phyloP scores from a whole-genome alignment of 768 basidiomycete genomes.

The Auriculariales sp. region DNA sequence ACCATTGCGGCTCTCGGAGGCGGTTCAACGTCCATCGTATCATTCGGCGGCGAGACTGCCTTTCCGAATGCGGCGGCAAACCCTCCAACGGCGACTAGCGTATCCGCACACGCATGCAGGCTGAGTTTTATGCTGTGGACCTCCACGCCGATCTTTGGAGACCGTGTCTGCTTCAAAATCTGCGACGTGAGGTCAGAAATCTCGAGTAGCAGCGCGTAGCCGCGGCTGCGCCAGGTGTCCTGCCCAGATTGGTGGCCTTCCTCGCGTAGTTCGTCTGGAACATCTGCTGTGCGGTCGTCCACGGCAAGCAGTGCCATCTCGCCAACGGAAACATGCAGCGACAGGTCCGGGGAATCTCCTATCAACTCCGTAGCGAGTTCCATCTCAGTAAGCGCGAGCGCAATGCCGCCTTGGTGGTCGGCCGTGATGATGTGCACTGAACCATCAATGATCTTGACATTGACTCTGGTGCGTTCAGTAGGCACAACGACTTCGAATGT shows the following conservation, averaged over 20 bases:
- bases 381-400: constrained; percentile 47
- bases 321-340: constrained; percentile 33
- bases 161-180: constrained; percentile 15
- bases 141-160: constrained; percentile 3
- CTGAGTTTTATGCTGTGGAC: constrained; percentile 38
- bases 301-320: constrained; percentile 37
- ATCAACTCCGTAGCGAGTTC: constrained; percentile 62
- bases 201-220: constrained; percentile 58
- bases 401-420: constrained; percentile 46
- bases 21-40: constrained; percentile 5
- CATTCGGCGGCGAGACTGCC: background rate
- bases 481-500: constrained; percentile 90
- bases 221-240: constrained; percentile 49
- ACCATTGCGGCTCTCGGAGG: background rate
- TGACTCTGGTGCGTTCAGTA: constrained; percentile 64
- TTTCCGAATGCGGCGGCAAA: constrained; percentile 35
- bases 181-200: constrained; percentile 33
- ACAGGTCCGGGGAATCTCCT: constrained; percentile 44
- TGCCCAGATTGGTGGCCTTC: constrained; percentile 17
- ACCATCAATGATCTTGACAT: constrained; percentile 49
- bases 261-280: constrained; percentile 1
- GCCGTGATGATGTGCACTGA: constrained; percentile 48
- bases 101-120: constrained; percentile 69
- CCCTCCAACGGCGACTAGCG: constrained; percentile 39
- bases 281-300: constrained; percentile 28